Evolutionary conservation across 306 rosid species (phyloP), one percentile per base, ranked within the genome.

Genomic region (Vachellia collinsii): DNA sequence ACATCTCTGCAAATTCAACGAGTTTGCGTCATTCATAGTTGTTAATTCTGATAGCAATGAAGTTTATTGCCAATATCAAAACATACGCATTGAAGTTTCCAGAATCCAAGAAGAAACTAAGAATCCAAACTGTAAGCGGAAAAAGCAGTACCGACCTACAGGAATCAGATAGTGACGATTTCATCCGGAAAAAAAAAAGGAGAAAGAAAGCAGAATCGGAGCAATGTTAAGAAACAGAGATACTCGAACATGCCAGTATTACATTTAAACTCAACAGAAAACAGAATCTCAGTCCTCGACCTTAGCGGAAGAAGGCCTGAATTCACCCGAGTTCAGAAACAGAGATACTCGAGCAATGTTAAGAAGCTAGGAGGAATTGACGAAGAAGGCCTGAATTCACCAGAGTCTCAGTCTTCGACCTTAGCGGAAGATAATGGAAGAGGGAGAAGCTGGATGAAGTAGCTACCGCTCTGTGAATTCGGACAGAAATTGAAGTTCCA

Each of bases 381-480:
- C 39, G 74, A 81, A 12, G 81, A 80, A 39, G n/a, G 78, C 85
- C 69, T 77, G 78, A 3, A 62, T 63, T 68, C 47, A 77, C 48
- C 23, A 48, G 80, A 76, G 59, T 64, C 36, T 38, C n/a, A 44
- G 72, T 12, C 29, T 48, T 20, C 69, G 51, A 85, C 39, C 42
- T 77, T 16, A 56, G 70, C 12, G 89, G 16, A 75, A 70, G 66
- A 43, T 59, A 78, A 65, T 19, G 56, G 70, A 66, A 1, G 66
- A 73, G 74, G 36, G 47, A 47, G 81, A 23, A 64, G 63, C 69
- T 50, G 67, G 79, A 75, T 42, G 84, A 72, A 44, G 7, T 41
- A 42, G 51, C 23, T 17, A 16, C 11, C 4, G 56, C 72, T 39
- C 79, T 38, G 72, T 38, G 6, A 53, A 41, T 19, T 39, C 23